Base-by-base conservation (phyloP, 768 basidiomycete species). In the Rubroboletus satanas region DNA sequence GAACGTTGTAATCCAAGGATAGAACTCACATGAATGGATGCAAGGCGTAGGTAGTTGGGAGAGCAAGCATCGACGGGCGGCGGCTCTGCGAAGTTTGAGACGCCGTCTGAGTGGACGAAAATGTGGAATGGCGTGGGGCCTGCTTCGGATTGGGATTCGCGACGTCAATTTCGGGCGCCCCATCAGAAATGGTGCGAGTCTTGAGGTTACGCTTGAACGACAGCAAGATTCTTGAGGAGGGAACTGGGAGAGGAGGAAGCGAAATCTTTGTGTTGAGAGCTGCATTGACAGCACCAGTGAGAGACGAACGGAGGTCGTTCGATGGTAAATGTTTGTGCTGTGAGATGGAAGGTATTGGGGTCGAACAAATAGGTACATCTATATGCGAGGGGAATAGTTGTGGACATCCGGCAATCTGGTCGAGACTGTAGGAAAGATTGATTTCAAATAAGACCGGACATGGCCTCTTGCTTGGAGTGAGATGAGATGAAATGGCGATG, bases 341-440 rank as follows among this genome's bases (percentile, higher is more conserved):
- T 53, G 62, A 44, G 51, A 52, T 45, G 57, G 64, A 46, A 31
- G 55, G 57, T 45, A 58, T 51, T 41, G 58, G 65, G 38, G 57
- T 51, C 53, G 63, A 62, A 46, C 52, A 44, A 17, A 36, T 33
- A n/a, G 62, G 49, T 72, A 71, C 53, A 14, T 78, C 64, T 31
- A 61, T 54, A 59, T 79, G 76, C 2, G 80, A 77, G 5, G 71
- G 73, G 48, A 73, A 63, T 54, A 79, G 65, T 23, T 74, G 73
- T 7, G 79, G 77, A 49, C 80, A 77, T 63, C 74, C 76, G 51
- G 51, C 39, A 18, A 74, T 47, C 2, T 57, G 64, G 54, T 77
- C 68, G 23, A 77, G 69, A 17, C 58, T 62, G 54, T 67, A 66
- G 23, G 71, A 55, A 4, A 61, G 57, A 6, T 72, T 67, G 4